Percentiles rank a stretch among this genome's conserved stretches.
Conservation (phyloP, 208 protist genomes). For the Leishmania lainsoni region DNA sequence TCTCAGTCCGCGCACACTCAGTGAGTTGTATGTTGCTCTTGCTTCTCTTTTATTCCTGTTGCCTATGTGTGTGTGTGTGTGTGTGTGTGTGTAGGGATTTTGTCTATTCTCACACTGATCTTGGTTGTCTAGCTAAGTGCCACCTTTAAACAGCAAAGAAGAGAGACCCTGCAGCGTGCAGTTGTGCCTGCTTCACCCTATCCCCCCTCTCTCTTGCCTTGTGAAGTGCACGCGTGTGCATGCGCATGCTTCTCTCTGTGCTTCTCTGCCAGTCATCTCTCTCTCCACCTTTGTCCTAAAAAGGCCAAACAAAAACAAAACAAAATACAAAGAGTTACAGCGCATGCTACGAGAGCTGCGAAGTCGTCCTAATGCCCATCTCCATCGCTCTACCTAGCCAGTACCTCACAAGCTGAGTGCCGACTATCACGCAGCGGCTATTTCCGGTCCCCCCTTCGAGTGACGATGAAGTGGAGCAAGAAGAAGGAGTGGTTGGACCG, state of each 20-base stretch:
- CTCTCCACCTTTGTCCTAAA: neutral
- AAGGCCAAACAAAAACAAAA: neutral
- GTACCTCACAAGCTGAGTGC: neutral
- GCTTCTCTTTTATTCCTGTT: neutral
- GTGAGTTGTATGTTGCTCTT: neutral
- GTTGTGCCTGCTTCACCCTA: neutral
- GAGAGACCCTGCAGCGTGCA: neutral
- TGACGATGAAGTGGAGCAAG: neutral
- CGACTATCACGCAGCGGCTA: neutral
- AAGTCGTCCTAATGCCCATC: neutral
- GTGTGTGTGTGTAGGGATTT: neutral
- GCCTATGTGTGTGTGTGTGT: neutral
- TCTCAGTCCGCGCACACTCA: neutral
- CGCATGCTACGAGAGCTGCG: neutral
- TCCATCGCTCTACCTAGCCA: neutral
- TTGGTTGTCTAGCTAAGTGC: constrained; percentile 3
- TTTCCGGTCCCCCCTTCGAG: neutral
- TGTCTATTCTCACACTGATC: neutral
- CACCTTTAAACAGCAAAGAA: constrained; percentile 2
- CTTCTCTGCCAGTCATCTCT: neutral
- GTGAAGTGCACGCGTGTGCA: neutral
- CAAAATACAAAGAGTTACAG: neutral
- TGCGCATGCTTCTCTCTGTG: neutral
- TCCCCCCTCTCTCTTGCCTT: neutral
- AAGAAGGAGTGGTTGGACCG: neutral